Percentiles rank a stretch among this genome's conserved stretches.
Evolutionary conservation across 1,284 basidiomycete genomes (phyloP).

Genomic region (Malassezia slooffiae): DNA sequence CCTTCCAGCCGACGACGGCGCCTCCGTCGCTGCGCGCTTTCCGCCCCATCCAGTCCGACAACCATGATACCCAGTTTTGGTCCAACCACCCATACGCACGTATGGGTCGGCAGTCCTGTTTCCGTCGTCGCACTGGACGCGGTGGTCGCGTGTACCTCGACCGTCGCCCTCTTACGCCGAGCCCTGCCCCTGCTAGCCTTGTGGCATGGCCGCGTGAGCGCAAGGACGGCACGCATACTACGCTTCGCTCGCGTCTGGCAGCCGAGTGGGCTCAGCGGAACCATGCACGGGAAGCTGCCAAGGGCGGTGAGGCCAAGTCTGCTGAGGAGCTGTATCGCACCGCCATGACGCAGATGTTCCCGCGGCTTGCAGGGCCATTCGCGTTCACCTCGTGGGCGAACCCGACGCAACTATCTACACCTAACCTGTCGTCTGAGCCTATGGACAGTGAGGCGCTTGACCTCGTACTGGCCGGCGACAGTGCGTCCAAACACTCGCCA

Average conservation of each 20-base stretch:
- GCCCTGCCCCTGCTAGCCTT: slow-evolving; percentile 37
- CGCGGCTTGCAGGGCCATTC: not conserved
- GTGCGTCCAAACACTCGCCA: no score
- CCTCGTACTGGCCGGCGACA: no score
- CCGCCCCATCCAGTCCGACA: slow-evolving; percentile 39
- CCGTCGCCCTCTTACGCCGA: slow-evolving; percentile 34
- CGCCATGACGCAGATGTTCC: no score
- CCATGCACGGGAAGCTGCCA: not conserved
- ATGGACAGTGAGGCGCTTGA: slow-evolving; percentile 5
- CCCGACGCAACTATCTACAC: slow-evolving; percentile 12
- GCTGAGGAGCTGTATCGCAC: no score
- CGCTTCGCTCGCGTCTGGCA: not conserved
- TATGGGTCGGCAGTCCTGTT: slow-evolving; percentile 39
- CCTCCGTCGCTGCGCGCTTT: slow-evolving; percentile 32
- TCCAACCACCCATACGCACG: slow-evolving; percentile 19
- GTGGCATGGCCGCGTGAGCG: slow-evolving; percentile 29
- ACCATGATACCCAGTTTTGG: slow-evolving; percentile 14
- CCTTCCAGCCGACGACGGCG: slow-evolving; percentile 35
- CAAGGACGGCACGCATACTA: slow-evolving; percentile 2
- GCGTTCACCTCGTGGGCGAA: slow-evolving; percentile 6
- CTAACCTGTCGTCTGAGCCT: slow-evolving; percentile 5
- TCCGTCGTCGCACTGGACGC: slow-evolving; percentile 40
- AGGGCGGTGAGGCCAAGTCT: no score
- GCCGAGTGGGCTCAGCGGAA: slow-evolving; percentile 4
- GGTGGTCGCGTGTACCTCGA: slow-evolving; percentile 44